Evolutionary conservation across 2,329 filamentous ascomycete genomes (phyloP).

Genomic region (Calonectria leucothoes): DNA sequence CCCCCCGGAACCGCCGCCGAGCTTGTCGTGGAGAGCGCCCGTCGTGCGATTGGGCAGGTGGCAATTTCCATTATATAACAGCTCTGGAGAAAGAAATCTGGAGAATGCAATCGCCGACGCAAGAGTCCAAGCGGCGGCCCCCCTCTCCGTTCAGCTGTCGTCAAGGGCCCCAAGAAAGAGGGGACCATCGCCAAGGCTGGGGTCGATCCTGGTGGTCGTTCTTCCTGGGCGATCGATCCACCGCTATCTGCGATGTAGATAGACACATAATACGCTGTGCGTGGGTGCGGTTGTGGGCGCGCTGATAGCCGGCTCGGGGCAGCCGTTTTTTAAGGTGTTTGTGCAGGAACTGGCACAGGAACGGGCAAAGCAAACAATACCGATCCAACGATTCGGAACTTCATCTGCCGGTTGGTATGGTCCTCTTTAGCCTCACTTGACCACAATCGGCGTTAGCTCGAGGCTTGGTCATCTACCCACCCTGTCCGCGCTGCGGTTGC

Average conservation of each 20-base stretch:
- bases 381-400: conserved; percentile 16
- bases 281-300: not conserved
- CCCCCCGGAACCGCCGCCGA: conserved; percentile 7
- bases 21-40: not conserved
- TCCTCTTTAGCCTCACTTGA: not conserved
- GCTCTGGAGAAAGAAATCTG: not conserved
- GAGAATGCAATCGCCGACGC: not conserved
- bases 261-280: not conserved
- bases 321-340: not conserved
- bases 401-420: conserved; percentile 13
- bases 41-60: conserved; percentile 3
- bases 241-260: conserved; percentile 2
- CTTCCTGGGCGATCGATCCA: conserved; percentile 12
- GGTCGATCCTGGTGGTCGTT: conserved; percentile 13
- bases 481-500: not conserved
- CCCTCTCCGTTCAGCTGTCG: not conserved
- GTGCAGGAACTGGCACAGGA: not conserved
- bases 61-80: conserved; percentile 19
- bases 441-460: not conserved
- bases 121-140: conserved; percentile 1
- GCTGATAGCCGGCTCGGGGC: not conserved
- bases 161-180: conserved; percentile 8
- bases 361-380: not conserved
- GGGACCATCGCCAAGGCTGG: conserved; percentile 18
- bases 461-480: not conserved